Conservation (phyloP, 2,329 filamentous ascomycete genomes). For the Phaeoacremonium minimum region DNA sequence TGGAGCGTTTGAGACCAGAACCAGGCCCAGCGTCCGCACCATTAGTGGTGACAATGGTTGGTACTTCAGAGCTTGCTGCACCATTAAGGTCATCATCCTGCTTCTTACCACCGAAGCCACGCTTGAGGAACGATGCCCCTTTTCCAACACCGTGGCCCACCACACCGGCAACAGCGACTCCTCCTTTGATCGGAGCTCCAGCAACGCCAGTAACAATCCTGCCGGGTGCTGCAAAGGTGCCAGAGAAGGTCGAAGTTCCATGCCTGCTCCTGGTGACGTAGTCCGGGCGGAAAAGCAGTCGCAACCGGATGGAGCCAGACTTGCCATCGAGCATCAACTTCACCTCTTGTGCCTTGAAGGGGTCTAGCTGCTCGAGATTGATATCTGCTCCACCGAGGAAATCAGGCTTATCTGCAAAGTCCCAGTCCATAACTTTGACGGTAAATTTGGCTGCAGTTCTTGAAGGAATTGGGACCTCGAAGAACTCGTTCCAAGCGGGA, state of each 20-base stretch:
- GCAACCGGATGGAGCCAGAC: slow-evolving; percentile 81
- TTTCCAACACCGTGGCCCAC: slow-evolving; percentile 79
- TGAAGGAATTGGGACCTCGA: slow-evolving; percentile 78
- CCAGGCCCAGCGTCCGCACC: slow-evolving; percentile 29
- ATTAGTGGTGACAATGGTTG: slow-evolving; percentile 38
- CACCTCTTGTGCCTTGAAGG: slow-evolving; percentile 76
- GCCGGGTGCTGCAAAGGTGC: slow-evolving; percentile 80
- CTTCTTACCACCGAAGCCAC: slow-evolving; percentile 74
- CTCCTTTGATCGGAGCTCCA: slow-evolving; percentile 92
- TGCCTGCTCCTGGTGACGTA: slow-evolving; percentile 85
- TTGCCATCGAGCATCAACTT: slow-evolving; percentile 79
- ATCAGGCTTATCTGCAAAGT: slow-evolving; percentile 93
- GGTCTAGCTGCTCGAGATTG: slow-evolving; percentile 74
- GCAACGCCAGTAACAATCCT: slow-evolving; percentile 79
- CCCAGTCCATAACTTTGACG: slow-evolving; percentile 88
- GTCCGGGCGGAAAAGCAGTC: slow-evolving; percentile 86
- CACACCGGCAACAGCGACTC: slow-evolving; percentile 67
- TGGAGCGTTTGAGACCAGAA: slow-evolving; percentile 35
- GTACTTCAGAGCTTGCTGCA: slow-evolving; percentile 32
- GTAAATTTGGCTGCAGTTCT: slow-evolving; percentile 80
- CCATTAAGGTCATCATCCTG: slow-evolving; percentile 51
- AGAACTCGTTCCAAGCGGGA: slow-evolving; percentile 94
- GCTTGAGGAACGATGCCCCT: slow-evolving; percentile 85
- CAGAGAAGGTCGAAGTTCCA: slow-evolving; percentile 88
- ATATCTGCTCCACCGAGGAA: slow-evolving; percentile 76